Conservation (phyloP, 148 eudicot genomes). For the Beta vulgaris region DNA sequence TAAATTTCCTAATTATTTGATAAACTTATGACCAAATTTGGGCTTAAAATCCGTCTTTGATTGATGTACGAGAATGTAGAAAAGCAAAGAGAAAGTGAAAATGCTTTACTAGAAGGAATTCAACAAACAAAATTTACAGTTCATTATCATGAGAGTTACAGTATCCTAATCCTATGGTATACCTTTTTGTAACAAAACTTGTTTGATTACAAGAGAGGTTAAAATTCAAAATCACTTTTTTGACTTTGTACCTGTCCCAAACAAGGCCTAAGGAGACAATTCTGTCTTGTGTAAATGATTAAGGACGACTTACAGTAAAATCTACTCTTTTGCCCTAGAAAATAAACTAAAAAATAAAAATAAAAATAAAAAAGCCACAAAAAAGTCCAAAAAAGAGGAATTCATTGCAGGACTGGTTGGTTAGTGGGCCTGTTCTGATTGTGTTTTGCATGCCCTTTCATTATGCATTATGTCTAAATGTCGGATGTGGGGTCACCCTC, state of each 20-base stretch:
- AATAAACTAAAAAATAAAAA: not conserved
- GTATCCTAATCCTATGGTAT: not conserved
- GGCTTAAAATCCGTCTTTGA: no score
- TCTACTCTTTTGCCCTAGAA: slow-evolving; percentile 23
- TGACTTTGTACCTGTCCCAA: slow-evolving; percentile 23
- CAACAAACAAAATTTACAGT: not conserved
- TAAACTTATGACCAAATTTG: no score
- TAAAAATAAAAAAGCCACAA: not conserved
- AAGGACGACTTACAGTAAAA: slow-evolving; percentile 28
- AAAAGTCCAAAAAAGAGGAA: slow-evolving; percentile 38
- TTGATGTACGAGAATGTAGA: no score
- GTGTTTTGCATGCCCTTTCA: slow-evolving; percentile 47
- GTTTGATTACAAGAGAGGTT: slow-evolving; percentile 2
- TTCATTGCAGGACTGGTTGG: slow-evolving; percentile 26
- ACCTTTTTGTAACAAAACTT: not conserved
- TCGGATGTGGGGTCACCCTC: slow-evolving; percentile 40
- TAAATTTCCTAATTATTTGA: no score
- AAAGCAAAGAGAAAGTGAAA: not conserved
- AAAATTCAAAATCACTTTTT: slow-evolving; percentile 23
- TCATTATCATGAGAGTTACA: not conserved
- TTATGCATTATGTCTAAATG: slow-evolving; percentile 45
- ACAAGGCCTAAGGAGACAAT: slow-evolving; percentile 20
- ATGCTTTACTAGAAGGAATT: not conserved
- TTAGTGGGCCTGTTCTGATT: slow-evolving; percentile 51
- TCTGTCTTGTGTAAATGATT: slow-evolving; percentile 21